Percentiles rank a stretch among this genome's conserved stretches.
These are phyloP conservation scores for Solanum lignicaule DNA, from an alignment of 257 asterid species.

Conservation along the genomic window DNA sequence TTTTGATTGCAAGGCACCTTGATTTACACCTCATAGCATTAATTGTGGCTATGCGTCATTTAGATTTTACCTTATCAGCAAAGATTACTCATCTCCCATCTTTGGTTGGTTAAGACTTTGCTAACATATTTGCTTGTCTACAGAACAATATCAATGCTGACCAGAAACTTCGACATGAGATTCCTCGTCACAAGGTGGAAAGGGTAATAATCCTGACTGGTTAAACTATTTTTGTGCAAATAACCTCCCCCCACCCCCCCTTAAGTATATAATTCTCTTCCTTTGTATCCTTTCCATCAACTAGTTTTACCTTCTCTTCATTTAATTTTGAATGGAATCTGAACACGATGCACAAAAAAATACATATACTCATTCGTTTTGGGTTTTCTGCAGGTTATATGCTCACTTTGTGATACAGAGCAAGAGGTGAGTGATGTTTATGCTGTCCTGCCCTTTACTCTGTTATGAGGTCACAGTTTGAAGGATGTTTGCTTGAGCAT, in stretches of 20 bases:
- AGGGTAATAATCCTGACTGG: constrained; percentile 23
- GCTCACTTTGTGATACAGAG: constrained; percentile 77
- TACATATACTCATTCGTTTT: not conserved
- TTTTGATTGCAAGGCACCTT: not conserved
- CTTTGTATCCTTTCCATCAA: not conserved
- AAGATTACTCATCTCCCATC: not conserved
- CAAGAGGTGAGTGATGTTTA: constrained; percentile 55
- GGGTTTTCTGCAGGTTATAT: constrained; percentile 46
- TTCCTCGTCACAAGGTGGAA: constrained; percentile 68
- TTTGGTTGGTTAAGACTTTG: not conserved
- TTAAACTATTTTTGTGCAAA: not conserved
- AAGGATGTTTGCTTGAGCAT: not conserved
- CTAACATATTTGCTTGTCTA: not conserved
- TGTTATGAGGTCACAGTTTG: not conserved
- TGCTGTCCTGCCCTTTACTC: not conserved
- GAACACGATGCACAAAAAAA: not conserved
- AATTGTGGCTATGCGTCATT: not conserved
- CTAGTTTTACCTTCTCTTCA: not conserved
- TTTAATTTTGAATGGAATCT: not conserved
- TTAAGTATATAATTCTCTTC: not conserved
- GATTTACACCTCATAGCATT: not conserved
- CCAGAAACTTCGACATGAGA: constrained; percentile 60
- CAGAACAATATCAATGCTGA: constrained; percentile 59
- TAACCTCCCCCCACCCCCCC: not conserved
- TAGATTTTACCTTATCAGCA: not conserved